Evolutionary conservation across 345 rosid species (phyloP), one percentile per base, ranked within the genome.

Genomic region (Euclidium syriacum): DNA sequence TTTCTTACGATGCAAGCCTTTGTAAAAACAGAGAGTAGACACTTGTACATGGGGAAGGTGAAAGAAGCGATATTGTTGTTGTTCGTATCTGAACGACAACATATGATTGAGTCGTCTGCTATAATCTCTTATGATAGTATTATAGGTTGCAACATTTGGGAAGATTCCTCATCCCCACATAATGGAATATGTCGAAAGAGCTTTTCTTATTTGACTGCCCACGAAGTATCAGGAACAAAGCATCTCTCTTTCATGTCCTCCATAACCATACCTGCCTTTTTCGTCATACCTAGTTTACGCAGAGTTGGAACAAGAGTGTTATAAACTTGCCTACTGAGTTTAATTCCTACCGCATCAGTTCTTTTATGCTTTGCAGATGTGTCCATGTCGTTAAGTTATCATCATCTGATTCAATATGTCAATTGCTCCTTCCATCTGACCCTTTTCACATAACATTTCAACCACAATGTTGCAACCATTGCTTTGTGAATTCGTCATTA

Each of bases 231-330:
- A 10, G 84, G 70, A 40, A 54, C 38, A 68, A 76, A 65, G 18
- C 91, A 89, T 64, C 71, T 81, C 47, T 15, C 50, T 53, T 59
- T 74, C 96, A 92, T 85, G 34, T 75, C 75, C 41, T 68, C 50
- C 58, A 86, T 58, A 7, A 85, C 86, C 48, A 64, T 72, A 29
- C 64, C 72, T 51, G 98, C 96, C 73, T 77, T 80, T 63, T 22
- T 67, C 25, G 96, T 87, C 96, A 92, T 92, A 43, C 94, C 83
- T 30, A 80, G 68, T 77, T 85, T 79, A 78, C 96, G 83, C 26
- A 85, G 81, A 46, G 77, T 75, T 18, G 74, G 55, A 46, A 86
- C 77, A 27, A 92, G 91, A 69, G 76, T 75, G 73, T 85, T 87
- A 70, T 77, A 92, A 71, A 78, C 77, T 65, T 72, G 73, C 47